These are phyloP conservation scores for Plasmopara halstedii DNA, from an alignment of 352 stramenopile genomes.

Conservation along the genomic window DNA sequence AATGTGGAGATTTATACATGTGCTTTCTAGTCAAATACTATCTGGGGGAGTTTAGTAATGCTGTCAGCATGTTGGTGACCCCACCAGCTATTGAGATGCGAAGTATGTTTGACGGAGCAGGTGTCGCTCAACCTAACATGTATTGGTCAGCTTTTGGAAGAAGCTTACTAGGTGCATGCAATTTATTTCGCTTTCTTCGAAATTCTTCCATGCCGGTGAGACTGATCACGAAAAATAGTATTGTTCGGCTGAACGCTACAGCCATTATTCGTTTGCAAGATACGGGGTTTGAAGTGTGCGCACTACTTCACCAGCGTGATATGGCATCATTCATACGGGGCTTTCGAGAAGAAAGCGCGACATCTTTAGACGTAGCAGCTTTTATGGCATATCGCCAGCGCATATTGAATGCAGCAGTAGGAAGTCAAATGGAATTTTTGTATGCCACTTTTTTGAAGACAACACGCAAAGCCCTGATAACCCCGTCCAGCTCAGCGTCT, in stretches of 20 bases:
- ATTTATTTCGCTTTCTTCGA: constrained; percentile 55
- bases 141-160: constrained; percentile 76
- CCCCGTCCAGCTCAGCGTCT: constrained; percentile 6
- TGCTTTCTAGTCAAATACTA: constrained; percentile 70
- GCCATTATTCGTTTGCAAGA: constrained; percentile 43
- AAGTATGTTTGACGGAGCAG: constrained; percentile 39
- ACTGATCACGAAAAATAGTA: constrained; percentile 37
- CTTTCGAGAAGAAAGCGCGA: constrained; percentile 24
- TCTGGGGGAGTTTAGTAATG: constrained; percentile 31
- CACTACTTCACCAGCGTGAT: constrained; percentile 59
- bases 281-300: constrained; percentile 37
- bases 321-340: constrained; percentile 38
- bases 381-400: constrained; percentile 35
- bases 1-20: constrained; percentile 65
- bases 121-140: constrained; percentile 15
- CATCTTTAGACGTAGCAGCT: constrained; percentile 23
- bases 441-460: constrained; percentile 38
- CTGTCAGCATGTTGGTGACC: constrained; percentile 45
- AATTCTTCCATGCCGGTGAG: constrained; percentile 47
- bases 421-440: constrained; percentile 37
- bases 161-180: constrained; percentile 57
- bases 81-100: constrained; percentile 41
- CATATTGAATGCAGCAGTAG: constrained; percentile 28
- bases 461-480: constrained; percentile 25
- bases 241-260: constrained; percentile 46